A percentile compares a stretch with the other conserved stretches of the same genome.
These are phyloP conservation scores for Aspergillus hancockii DNA, from an alignment of 495 filamentous ascomycete species.

Conservation along the genomic window DNA sequence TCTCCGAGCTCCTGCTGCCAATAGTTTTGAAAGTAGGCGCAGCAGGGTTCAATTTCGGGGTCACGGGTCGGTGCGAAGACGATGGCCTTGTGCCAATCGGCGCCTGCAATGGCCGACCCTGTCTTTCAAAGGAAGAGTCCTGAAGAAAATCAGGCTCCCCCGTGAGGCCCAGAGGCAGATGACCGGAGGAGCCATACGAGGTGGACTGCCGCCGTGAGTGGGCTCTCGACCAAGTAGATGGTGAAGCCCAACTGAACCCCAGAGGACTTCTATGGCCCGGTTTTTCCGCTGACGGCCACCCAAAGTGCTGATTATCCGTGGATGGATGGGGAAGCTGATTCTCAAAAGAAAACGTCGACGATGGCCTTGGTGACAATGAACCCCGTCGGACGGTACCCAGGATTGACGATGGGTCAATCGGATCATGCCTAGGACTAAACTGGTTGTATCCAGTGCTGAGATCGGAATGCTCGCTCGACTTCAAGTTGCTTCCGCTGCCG, in stretches of 20 bases:
- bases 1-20: conserved; percentile 47
- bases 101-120: conserved; percentile 49
- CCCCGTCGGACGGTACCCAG: conserved; percentile 58
- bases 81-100: conserved; percentile 57
- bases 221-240: conserved; percentile 55
- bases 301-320: conserved; percentile 71
- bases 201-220: conserved; percentile 58
- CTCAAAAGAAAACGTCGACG: conserved; percentile 78
- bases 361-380: conserved; percentile 70
- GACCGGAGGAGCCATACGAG: conserved; percentile 56
- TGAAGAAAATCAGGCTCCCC: conserved; percentile 50
- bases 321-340: conserved; percentile 72
- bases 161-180: conserved; percentile 50
- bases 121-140: conserved; percentile 43
- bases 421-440: conserved; percentile 61
- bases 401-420: conserved; percentile 55
- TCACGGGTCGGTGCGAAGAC: conserved; percentile 55
- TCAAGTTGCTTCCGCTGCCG: conserved; percentile 41
- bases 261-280: conserved; percentile 56
- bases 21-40: conserved; percentile 60
- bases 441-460: conserved; percentile 57
- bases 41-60: conserved; percentile 61
- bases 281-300: conserved; percentile 59
- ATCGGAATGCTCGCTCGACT: conserved; percentile 46
- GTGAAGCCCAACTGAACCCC: conserved; percentile 57